A percentile compares a stretch with the other conserved stretches of the same genome.
Conservation (phyloP, 2,329 filamentous ascomycete species). For the Podosphaera fusca region DNA sequence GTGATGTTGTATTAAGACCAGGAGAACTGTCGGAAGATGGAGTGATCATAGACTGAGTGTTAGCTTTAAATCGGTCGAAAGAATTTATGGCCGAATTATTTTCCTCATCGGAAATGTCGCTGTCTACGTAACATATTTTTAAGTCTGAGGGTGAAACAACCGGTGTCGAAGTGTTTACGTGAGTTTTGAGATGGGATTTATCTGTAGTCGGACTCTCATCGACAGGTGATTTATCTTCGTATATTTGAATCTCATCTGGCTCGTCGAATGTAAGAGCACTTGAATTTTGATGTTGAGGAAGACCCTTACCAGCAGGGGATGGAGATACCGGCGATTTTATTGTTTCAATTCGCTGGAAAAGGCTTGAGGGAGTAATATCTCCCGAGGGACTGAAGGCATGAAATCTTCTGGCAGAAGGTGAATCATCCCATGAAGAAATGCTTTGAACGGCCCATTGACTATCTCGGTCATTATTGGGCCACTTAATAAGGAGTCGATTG, state of each 20-base stretch:
- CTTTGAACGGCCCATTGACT: conserved; percentile 23
- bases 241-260: conserved; percentile 36
- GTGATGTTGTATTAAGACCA: conserved; percentile 9
- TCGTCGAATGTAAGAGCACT: conserved; percentile 12
- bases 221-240: conserved; percentile 42
- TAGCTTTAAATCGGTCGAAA: conserved; percentile 73
- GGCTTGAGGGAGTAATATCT: conserved; percentile 32
- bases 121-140: conserved; percentile 33
- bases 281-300: conserved; percentile 2
- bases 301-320: conserved; percentile 21
- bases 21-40: conserved; percentile 33
- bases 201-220: conserved; percentile 18
- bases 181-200: conserved; percentile 5
- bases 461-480: conserved; percentile 41
- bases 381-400: conserved; percentile 15
- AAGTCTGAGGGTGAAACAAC: conserved; percentile 8
- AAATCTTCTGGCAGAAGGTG: conserved; percentile 27
- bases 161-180: conserved; percentile 11
- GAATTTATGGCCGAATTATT: conserved; percentile 86
- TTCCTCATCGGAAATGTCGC: conserved; percentile 72
- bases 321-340: conserved; percentile 62
- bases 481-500: conserved; percentile 67
- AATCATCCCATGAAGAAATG: conserved; percentile 42
- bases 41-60: conserved; percentile 51
- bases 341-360: conserved; percentile 29